Base-by-base conservation (phyloP, 495 filamentous ascomycete species). In the Rhypophila decipiens region DNA sequence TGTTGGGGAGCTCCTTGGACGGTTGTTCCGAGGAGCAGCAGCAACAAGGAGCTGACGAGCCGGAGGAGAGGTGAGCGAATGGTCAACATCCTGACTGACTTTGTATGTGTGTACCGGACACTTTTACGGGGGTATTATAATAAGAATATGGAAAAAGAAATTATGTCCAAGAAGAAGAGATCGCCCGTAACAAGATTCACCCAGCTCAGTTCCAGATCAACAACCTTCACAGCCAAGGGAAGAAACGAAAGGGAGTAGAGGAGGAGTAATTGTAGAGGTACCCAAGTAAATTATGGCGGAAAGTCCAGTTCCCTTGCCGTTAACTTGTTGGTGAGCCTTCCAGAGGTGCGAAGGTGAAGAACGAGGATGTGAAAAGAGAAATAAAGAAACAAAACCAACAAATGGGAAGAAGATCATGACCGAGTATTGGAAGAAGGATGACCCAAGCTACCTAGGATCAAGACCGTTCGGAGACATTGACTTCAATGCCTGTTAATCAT, bases 1-100 rank as follows among this genome's bases (percentile, higher is more conserved):
- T 43, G 55, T 46, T 52, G 53, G 5, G 63, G 65, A 9, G 51
- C 53, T 19, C 60, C 65, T 1, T 63, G 57, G 44, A 59, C 59
- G 27, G n/a, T 19, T 2, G 41, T 29, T 2, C 19, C 1, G 35
- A 55, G 46, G 41, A 42, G 13, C 19, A 15, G 39, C 18, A 51
- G 38, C 33, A 51, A 37, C 36, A 51, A 46, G 38, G 59, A 37
- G 38, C 53, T 50, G 12, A 61, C 20, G 45, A 59, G 20, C 20
- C 59, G 37, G 36, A 55, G 50, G 15, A 61, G 18, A 42, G 57
- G 24, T 18, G 56, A 58, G 39, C 53, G 56, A 51, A 65, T 43
- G 53, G 46, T 63, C 55, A 61, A 61, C 64, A 67, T 67, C 43
- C 23, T 60, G 51, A 21, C 9, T 36, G 49, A 33, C 36, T 37